Evolutionary conservation across 306 rosid genomes (phyloP).

Genomic region (Cicer arietinum): DNA sequence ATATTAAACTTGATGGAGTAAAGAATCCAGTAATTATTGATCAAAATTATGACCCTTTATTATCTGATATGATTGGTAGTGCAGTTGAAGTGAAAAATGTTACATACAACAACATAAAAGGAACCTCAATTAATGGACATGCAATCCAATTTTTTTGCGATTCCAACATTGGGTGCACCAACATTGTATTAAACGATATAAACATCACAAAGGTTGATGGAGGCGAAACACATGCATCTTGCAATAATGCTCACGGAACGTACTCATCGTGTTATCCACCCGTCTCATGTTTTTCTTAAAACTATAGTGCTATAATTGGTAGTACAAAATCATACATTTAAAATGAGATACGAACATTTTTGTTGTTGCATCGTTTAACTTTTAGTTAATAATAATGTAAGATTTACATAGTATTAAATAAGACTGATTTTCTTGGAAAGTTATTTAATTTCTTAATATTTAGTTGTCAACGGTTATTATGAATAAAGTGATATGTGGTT

Average conservation of each 20-base stretch:
- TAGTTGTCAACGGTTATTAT: too few species aligned
- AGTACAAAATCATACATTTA: too few species aligned
- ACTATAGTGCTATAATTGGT: background rate
- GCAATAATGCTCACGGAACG: background rate
- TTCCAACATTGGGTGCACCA: conserved; percentile 13
- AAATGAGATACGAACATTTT: too few species aligned
- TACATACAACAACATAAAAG: conserved; percentile 42
- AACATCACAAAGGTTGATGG: background rate
- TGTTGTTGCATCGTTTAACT: too few species aligned
- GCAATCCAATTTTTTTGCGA: conserved; percentile 49
- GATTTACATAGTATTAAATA: too few species aligned
- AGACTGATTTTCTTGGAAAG: too few species aligned
- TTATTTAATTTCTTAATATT: too few species aligned
- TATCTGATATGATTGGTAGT: fast-evolving
- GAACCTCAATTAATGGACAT: conserved; percentile 39
- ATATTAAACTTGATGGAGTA: conserved; percentile 38
- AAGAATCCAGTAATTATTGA: conserved; percentile 52
- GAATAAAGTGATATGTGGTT: background rate
- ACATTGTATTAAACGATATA: background rate
- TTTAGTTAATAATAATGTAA: too few species aligned
- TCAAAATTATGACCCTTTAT: conserved; percentile 28
- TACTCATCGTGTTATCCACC: background rate
- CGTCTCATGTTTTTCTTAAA: background rate
- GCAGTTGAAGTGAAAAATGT: conserved; percentile 51
- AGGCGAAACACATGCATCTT: background rate